Percentiles rank a stretch among this genome's conserved stretches.
phyloP scores from a whole-genome alignment of 2,329 filamentous ascomycete species.

The Basipetospora chlamydospora region DNA sequence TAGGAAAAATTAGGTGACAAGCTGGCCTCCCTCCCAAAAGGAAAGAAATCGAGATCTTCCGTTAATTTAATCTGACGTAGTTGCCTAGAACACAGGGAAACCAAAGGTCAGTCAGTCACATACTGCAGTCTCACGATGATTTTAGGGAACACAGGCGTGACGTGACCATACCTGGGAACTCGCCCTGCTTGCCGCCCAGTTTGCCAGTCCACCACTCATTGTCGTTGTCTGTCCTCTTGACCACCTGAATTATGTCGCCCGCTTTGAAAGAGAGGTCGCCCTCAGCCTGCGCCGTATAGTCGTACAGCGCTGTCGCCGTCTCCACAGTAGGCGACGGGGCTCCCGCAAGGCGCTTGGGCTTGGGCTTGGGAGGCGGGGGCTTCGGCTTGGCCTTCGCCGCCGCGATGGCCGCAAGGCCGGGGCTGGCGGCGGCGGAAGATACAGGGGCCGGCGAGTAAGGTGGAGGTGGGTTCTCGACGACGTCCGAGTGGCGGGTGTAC shows the following conservation, averaged over 20 bases:
- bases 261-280: constrained; percentile 83
- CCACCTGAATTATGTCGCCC: constrained; percentile 81
- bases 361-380: constrained; percentile 62
- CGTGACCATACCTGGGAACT: constrained; percentile 69
- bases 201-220: constrained; percentile 97
- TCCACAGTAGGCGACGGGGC: constrained; percentile 49
- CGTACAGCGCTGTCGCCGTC: constrained; percentile 81
- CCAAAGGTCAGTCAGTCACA: not conserved
- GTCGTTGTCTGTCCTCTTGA: constrained; percentile 68
- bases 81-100: constrained; percentile 2
- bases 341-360: constrained; percentile 59
- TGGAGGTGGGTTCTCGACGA: constrained; percentile 48
- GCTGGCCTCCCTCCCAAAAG: not conserved
- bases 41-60: constrained; percentile 3
- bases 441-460: constrained; percentile 44
- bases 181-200: constrained; percentile 64
- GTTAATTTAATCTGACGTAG: constrained; percentile 5
- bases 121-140: too few species aligned
- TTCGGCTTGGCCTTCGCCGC: constrained; percentile 51
- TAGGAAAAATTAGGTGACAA: too few species aligned
- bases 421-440: constrained; percentile 14
- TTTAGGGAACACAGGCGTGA: too few species aligned
- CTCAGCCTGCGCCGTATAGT: constrained; percentile 90
- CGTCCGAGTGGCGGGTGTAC: constrained; percentile 24
- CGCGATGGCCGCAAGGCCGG: constrained; percentile 29